phyloP scores from a whole-genome alignment of 108 stramenopile genomes.

The Nannochloropsis salina region DNA sequence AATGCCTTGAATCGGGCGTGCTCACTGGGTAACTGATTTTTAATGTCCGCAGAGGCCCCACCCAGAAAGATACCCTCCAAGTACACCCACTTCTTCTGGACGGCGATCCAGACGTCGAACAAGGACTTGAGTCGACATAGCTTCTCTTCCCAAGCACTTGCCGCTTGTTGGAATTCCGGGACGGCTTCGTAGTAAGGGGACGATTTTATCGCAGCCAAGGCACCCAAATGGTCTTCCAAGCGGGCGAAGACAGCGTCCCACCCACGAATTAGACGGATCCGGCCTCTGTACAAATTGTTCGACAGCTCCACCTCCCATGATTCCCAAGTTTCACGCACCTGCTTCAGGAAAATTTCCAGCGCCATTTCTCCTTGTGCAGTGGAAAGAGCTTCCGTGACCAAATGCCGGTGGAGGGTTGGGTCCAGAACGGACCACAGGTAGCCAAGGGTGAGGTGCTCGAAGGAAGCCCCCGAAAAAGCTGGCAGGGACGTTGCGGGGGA shows the following conservation, averaged over 20 bases:
- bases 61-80: constrained; percentile 88
- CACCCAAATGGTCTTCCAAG: constrained; percentile 89
- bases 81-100: constrained; percentile 94
- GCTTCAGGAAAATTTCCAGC: constrained; percentile 81
- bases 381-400: constrained; percentile 73
- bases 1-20: constrained; percentile 90
- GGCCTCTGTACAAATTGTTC: constrained; percentile 67
- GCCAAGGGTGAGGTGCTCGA: constrained; percentile 79
- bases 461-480: constrained; percentile 43
- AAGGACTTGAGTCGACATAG: constrained; percentile 76
- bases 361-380: constrained; percentile 97
- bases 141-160: constrained; percentile 84
- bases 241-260: constrained; percentile 90
- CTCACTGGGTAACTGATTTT: constrained; percentile 82
- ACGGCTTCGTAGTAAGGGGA: constrained; percentile 76
- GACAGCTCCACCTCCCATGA: constrained; percentile 83
- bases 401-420: constrained; percentile 69
- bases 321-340: constrained; percentile 85
- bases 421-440: constrained; percentile 81
- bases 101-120: constrained; percentile 93
- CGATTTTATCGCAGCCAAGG: constrained; percentile 82
- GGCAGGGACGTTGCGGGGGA: background rate
- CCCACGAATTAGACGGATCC: constrained; percentile 81
- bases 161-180: constrained; percentile 91
- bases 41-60: constrained; percentile 69